phyloP scores from a whole-genome alignment of 192 early-diverging fungal genomes.

The Podila minutissima region DNA sequence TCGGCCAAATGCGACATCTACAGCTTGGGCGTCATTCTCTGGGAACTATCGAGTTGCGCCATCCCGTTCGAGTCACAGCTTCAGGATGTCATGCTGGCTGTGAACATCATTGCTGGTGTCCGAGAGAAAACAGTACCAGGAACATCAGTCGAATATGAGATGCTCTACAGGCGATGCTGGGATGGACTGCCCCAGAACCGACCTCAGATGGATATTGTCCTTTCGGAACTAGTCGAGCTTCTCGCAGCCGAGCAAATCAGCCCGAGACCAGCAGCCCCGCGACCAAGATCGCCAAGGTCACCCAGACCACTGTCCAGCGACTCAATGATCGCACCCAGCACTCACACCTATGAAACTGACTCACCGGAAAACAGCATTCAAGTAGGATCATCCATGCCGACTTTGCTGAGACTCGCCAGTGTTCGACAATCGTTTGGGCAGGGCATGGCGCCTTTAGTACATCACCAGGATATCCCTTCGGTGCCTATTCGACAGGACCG shows the following conservation, averaged over 20 bases:
- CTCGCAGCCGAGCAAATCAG: slow-evolving; percentile 41
- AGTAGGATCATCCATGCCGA: slow-evolving; percentile 10
- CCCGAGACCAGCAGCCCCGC: slow-evolving; percentile 22
- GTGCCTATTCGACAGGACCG: slow-evolving; percentile 41
- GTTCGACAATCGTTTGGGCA: slow-evolving; percentile 35
- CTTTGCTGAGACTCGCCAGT: slow-evolving; percentile 10
- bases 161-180: slow-evolving; percentile 55
- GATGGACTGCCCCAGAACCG: slow-evolving; percentile 45
- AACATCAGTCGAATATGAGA: slow-evolving; percentile 52
- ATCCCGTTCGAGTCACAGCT: slow-evolving; percentile 49
- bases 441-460: slow-evolving; percentile 22
- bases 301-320: slow-evolving; percentile 35
- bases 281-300: slow-evolving; percentile 29
- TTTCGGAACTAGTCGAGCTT: slow-evolving; percentile 41
- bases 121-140: slow-evolving; percentile 53
- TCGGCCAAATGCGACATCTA: slow-evolving; percentile 62
- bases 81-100: slow-evolving; percentile 56
- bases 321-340: slow-evolving; percentile 38
- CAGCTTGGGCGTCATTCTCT: slow-evolving; percentile 64
- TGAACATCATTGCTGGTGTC: slow-evolving; percentile 50
- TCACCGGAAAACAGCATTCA: slow-evolving; percentile 29
- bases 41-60: slow-evolving; percentile 55
- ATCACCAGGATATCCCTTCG: slow-evolving; percentile 14
- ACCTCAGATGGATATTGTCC: slow-evolving; percentile 55
- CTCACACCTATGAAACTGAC: slow-evolving; percentile 22